phyloP scores from a whole-genome alignment of 345 rosid genomes.

The Carallia pectinifolia region DNA sequence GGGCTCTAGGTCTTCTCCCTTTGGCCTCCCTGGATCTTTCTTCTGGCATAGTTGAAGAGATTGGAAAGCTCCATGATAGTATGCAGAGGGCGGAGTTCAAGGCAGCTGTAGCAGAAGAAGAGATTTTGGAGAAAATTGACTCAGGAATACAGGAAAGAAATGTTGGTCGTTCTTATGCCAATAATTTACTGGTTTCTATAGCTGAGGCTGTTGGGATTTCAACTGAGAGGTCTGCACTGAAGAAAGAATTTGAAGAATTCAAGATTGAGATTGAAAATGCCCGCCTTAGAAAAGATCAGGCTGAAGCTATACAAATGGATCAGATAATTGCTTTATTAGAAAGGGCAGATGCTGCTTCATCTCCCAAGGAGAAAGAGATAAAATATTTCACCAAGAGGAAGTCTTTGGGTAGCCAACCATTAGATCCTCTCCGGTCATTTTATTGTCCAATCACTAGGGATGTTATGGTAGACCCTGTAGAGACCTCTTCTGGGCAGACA shows the following conservation, averaged over 20 bases:
- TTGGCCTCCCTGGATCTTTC: conserved; percentile 57
- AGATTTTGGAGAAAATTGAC: conserved; percentile 59
- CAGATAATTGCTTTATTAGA: conserved; percentile 69
- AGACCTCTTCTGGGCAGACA: conserved; percentile 74
- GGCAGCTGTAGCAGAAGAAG: conserved; percentile 59
- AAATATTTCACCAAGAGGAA: conserved; percentile 53
- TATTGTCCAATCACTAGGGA: conserved; percentile 68
- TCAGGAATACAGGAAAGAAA: conserved; percentile 66
- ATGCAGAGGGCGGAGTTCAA: conserved; percentile 60
- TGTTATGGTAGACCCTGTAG: conserved; percentile 74
- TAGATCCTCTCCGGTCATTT: conserved; percentile 68
- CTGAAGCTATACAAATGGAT: conserved; percentile 74
- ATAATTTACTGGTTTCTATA: conserved; percentile 47
- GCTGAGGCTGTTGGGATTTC: conserved; percentile 63
- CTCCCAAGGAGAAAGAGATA: conserved; percentile 53
- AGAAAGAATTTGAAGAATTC: conserved; percentile 59
- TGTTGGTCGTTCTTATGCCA: conserved; percentile 59
- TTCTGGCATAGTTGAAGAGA: conserved; percentile 39
- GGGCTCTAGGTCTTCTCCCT: conserved; percentile 55
- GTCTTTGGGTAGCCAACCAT: conserved; percentile 56
- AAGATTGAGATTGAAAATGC: conserved; percentile 61
- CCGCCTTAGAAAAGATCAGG: conserved; percentile 56
- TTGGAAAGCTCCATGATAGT: conserved; percentile 33
- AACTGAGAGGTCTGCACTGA: conserved; percentile 43
- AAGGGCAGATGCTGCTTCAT: conserved; percentile 63